Conservation (phyloP, 2,329 filamentous ascomycete genomes). For the Trichoderma pleuroti region DNA sequence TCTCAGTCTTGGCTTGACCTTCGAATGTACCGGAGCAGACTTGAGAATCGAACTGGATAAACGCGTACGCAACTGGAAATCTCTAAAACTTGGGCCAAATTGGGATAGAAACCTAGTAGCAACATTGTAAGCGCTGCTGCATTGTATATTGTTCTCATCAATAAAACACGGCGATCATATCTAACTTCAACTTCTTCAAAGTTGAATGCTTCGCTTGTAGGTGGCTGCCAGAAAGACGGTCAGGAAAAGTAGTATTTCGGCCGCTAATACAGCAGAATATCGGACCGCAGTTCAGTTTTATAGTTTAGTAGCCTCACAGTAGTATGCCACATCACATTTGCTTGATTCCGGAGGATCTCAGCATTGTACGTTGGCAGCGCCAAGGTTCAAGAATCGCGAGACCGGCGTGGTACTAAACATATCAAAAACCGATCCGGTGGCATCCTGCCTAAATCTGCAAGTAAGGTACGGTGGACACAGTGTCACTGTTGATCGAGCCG, state of each 20-base stretch:
- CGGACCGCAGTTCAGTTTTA: neutral
- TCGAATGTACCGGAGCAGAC: neutral
- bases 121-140: neutral
- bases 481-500: slow-evolving; percentile 68
- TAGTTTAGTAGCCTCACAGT: neutral
- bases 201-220: neutral
- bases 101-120: neutral
- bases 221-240: neutral
- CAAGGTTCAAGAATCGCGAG: slow-evolving; percentile 59
- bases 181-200: neutral
- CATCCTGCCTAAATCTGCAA: slow-evolving; percentile 66
- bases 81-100: neutral
- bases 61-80: neutral
- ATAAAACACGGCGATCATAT: neutral
- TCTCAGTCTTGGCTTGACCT: neutral
- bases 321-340: neutral
- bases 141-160: neutral
- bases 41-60: neutral
- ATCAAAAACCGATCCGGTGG: slow-evolving; percentile 59
- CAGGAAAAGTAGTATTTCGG: neutral
- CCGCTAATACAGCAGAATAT: neutral
- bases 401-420: slow-evolving; percentile 56
- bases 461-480: slow-evolving; percentile 59
- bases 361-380: slow-evolving; percentile 33
- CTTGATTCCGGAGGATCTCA: neutral